A percentile compares a stretch with the other conserved stretches of the same genome.
Evolutionary conservation across 192 early-diverging fungal species (phyloP).

Genomic region (Coemansia sp.): DNA sequence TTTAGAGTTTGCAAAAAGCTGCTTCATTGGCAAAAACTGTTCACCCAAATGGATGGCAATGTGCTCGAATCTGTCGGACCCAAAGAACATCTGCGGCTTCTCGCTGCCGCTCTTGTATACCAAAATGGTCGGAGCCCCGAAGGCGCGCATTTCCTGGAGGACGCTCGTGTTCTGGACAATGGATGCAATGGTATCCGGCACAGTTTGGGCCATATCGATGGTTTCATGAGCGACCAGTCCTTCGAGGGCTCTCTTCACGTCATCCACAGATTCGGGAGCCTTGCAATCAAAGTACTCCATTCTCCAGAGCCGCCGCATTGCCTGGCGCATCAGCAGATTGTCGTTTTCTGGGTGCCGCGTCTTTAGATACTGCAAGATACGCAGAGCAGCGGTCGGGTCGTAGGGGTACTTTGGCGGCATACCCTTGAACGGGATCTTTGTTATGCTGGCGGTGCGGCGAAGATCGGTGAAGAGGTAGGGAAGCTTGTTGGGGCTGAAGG

Average conservation of each 20-base stretch:
- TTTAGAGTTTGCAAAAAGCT: conserved; percentile 40
- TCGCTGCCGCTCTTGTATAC: conserved; percentile 13
- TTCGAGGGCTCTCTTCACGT: conserved; percentile 32
- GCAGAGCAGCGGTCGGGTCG: conserved; percentile 26
- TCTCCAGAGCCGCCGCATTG: conserved; percentile 43
- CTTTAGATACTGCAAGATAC: conserved; percentile 45
- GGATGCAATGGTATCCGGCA: conserved; percentile 14
- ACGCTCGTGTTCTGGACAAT: conserved; percentile 21
- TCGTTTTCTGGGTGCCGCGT: conserved; percentile 13
- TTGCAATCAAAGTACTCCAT: conserved; percentile 36
- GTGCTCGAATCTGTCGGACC: conserved; percentile 51
- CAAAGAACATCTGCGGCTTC: conserved; percentile 43
- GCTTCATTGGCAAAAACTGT: conserved; percentile 44
- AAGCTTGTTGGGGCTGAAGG: conserved; percentile 40
- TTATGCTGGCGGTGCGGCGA: conserved; percentile 33
- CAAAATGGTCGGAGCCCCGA: conserved; percentile 49
- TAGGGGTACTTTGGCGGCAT: conserved; percentile 37
- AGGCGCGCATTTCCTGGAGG: conserved; percentile 26
- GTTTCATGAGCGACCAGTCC: conserved; percentile 8
- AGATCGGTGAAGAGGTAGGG: conserved; percentile 37
- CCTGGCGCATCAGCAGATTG: conserved; percentile 12
- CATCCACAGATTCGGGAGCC: conserved; percentile 22
- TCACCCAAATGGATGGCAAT: conserved; percentile 39
- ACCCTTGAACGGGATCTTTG: conserved; percentile 45
- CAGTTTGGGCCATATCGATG: conserved; percentile 21